Percentiles rank a stretch among this genome's conserved stretches.
These are phyloP conservation scores for Fonsecaea pedrosoi DNA, from an alignment of 2,329 filamentous ascomycete species.

Conservation along the genomic window DNA sequence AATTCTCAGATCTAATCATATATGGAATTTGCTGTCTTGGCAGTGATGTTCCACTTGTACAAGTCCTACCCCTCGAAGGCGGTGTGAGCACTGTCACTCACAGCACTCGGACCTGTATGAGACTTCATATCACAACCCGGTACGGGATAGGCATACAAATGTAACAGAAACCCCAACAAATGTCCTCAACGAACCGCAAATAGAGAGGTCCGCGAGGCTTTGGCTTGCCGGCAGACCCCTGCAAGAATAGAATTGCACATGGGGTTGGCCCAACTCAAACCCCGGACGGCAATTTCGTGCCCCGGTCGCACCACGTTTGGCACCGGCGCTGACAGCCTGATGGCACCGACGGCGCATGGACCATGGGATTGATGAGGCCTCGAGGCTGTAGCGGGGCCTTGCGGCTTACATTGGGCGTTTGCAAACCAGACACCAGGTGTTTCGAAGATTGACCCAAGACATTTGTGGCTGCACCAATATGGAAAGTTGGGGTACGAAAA, in stretches of 20 bases:
- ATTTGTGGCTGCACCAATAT: neutral
- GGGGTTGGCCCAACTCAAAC: constrained; percentile 12
- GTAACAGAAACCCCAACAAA: neutral
- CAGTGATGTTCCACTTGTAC: neutral
- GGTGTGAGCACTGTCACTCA: neutral
- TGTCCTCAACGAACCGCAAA: constrained; percentile 8
- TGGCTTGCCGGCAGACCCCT: constrained; percentile 17
- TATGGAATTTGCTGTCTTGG: neutral
- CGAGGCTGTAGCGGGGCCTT: constrained; percentile 15
- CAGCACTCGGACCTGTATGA: neutral
- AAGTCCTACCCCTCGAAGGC: no score
- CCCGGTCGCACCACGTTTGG: constrained; percentile 24
- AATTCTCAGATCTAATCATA: neutral
- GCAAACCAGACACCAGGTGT: constrained; percentile 10
- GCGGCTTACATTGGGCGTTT: neutral
- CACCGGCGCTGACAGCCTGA: constrained; percentile 18
- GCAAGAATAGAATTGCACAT: constrained; percentile 22
- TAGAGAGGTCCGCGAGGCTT: constrained; percentile 19
- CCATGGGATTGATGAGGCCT: constrained; percentile 10
- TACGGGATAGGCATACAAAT: neutral
- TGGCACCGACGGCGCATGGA: constrained; percentile 2
- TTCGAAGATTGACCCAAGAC: constrained; percentile 14
- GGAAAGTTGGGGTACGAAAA: neutral
- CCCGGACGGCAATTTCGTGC: constrained; percentile 23
- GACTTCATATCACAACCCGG: neutral